These are phyloP conservation scores for Ascomycota sp. DNA, from an alignment of 2,329 filamentous ascomycete genomes.

Conservation along the genomic window DNA sequence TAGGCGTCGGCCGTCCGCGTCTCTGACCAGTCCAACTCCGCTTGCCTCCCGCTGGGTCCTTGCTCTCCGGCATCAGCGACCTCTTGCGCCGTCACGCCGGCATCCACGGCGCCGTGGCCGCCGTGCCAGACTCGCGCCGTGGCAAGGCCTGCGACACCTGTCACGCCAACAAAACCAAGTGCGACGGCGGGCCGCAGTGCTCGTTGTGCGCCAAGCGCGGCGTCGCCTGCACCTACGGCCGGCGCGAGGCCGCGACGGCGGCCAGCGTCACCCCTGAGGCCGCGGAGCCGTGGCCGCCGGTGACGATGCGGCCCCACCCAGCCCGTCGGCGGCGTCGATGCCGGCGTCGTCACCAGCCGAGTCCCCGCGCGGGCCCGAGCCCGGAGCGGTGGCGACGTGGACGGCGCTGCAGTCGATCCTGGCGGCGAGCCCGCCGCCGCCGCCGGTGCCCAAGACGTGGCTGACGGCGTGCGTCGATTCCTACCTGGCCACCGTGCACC, in stretches of 20 bases:
- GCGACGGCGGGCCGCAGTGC: conserved; percentile 18
- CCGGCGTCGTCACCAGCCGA: not conserved
- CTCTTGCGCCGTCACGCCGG: conserved; percentile 17
- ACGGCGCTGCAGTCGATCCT: conserved; percentile 2
- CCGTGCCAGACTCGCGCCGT: conserved; percentile 12
- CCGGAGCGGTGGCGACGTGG: not conserved
- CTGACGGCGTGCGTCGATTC: conserved; percentile 6
- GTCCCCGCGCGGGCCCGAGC: too few relatives aligned
- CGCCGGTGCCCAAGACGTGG: conserved; percentile 5
- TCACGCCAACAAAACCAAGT: conserved; percentile 23
- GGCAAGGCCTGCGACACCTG: conserved; percentile 21
- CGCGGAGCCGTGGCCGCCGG: not conserved
- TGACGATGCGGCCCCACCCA: not conserved
- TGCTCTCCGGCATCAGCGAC: conserved; percentile 9
- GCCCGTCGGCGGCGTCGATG: not conserved
- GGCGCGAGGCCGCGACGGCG: conserved; percentile 2
- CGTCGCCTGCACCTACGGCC: conserved; percentile 16
- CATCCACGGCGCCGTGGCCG: conserved; percentile 12
- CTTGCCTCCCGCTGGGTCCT: too few relatives aligned
- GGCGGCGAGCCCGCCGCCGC: not conserved
- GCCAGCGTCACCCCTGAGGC: not conserved
- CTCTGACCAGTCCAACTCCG: too few relatives aligned
- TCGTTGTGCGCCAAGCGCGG: conserved; percentile 18
- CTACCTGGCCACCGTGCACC: conserved; percentile 20
- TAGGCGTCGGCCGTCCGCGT: too few relatives aligned